phyloP scores from a whole-genome alignment of 495 filamentous ascomycete species.

The Penicillium paradoxum region DNA sequence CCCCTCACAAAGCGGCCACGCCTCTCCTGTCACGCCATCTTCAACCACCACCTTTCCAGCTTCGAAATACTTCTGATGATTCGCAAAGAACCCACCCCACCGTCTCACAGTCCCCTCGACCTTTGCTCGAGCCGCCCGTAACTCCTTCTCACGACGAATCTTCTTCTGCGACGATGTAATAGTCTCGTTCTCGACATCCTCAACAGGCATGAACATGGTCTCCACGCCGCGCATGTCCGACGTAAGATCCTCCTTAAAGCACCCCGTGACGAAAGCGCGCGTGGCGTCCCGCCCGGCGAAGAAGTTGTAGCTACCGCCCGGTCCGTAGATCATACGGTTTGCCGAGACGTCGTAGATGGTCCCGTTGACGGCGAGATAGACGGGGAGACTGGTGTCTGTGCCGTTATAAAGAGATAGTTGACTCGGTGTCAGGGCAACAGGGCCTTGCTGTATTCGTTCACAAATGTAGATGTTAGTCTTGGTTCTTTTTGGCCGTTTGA shows the following conservation, averaged over 20 bases:
- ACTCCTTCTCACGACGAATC: constrained; percentile 50
- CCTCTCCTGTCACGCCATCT: constrained; percentile 19
- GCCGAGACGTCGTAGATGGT: constrained; percentile 88
- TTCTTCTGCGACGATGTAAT: constrained; percentile 49
- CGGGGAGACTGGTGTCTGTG: constrained; percentile 63
- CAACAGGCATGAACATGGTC: constrained; percentile 78
- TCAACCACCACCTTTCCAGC: constrained; percentile 58
- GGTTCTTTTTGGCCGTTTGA: not conserved
- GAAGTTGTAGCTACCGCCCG: constrained; percentile 80
- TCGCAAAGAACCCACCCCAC: constrained; percentile 66
- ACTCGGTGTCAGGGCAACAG: constrained; percentile 60
- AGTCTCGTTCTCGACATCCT: constrained; percentile 53
- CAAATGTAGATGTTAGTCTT: not conserved
- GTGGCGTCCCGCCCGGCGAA: constrained; percentile 86
- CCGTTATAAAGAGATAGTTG: constrained; percentile 77
- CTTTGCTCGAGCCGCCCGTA: constrained; percentile 36
- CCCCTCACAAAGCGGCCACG: constrained; percentile 45
- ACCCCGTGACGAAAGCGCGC: constrained; percentile 93
- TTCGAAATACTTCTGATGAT: constrained; percentile 67
- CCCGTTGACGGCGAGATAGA: constrained; percentile 91
- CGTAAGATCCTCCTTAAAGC: constrained; percentile 81
- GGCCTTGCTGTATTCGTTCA: constrained; percentile 41
- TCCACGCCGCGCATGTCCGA: constrained; percentile 81
- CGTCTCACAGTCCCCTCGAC: constrained; percentile 41
- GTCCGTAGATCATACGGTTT: constrained; percentile 74